Evolutionary conservation across 176 grass and related monocot species (phyloP).

Genomic region (Elaeis guineensis): DNA sequence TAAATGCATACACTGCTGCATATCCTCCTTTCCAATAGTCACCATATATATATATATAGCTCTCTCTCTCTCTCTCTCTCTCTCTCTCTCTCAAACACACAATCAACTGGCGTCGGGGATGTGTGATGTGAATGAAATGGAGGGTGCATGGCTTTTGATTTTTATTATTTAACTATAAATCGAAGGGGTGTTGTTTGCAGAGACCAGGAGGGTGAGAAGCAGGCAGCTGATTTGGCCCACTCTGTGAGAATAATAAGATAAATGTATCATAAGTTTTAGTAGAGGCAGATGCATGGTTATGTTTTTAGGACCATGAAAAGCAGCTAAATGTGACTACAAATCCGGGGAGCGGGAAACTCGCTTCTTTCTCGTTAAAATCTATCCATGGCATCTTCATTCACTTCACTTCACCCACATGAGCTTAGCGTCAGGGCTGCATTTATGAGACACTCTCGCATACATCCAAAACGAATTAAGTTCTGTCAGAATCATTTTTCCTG

Average conservation of each 20-base stretch:
- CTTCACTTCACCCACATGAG: constrained; percentile 10
- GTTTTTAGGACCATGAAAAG: neutral
- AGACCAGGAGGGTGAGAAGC: too few species aligned
- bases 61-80: neutral
- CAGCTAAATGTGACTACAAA: constrained; percentile 5
- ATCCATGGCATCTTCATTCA: constrained; percentile 22
- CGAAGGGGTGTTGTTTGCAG: too few species aligned
- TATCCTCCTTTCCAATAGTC: neutral
- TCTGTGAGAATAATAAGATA: too few species aligned
- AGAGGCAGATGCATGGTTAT: too few species aligned
- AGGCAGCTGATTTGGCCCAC: too few species aligned
- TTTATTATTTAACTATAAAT: neutral
- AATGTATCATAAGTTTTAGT: too few species aligned
- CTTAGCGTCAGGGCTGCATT: constrained; percentile 17
- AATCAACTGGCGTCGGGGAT: too few species aligned
- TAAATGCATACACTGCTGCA: neutral
- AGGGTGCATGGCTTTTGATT: neutral
- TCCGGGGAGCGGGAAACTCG: constrained; percentile 5
- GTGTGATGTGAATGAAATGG: too few species aligned
- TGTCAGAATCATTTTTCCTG: too few species aligned
- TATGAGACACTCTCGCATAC: neutral
- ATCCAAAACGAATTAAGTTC: too few species aligned
- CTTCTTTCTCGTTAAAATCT: constrained; percentile 27
- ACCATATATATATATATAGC: neutral
- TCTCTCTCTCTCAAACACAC: neutral